These are phyloP conservation scores for Nasturtium officinale DNA, from an alignment of 345 rosid genomes.

Conservation along the genomic window DNA sequence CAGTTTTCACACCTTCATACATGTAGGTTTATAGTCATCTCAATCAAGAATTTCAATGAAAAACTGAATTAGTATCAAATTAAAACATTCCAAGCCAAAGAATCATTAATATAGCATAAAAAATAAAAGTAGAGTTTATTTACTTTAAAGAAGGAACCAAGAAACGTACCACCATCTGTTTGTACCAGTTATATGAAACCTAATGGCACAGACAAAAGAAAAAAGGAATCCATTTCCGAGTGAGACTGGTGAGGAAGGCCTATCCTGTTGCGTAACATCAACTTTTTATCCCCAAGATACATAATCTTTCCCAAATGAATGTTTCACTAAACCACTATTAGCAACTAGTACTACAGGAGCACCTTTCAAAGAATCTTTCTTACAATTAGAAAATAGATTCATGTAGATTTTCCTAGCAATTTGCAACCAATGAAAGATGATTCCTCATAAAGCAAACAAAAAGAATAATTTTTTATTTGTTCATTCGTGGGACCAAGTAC, in stretches of 20 bases:
- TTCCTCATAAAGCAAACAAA: constrained; percentile 37
- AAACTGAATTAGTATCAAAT: constrained; percentile 21
- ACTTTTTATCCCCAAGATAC: constrained; percentile 32
- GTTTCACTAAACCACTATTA: constrained; percentile 25
- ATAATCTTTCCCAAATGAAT: constrained; percentile 27
- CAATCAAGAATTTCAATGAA: not conserved
- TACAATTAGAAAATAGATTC: constrained; percentile 39
- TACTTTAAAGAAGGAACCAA: constrained; percentile 20
- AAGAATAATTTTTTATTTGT: constrained; percentile 36
- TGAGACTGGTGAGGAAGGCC: constrained; percentile 24
- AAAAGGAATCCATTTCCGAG: constrained; percentile 21
- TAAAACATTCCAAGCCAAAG: constrained; percentile 20
- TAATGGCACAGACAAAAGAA: constrained; percentile 28
- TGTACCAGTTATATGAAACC: constrained; percentile 20
- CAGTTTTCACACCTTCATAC: constrained; percentile 9
- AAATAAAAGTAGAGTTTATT: constrained; percentile 19
- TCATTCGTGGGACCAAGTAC: constrained; percentile 36
- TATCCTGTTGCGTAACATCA: constrained; percentile 27
- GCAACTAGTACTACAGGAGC: constrained; percentile 24
- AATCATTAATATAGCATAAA: constrained; percentile 19
- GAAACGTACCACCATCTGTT: constrained; percentile 13
- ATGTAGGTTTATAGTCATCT: not conserved
- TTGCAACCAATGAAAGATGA: constrained; percentile 33
- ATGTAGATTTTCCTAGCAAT: constrained; percentile 35
- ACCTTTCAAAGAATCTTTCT: constrained; percentile 39